Base-by-base conservation (phyloP, 164 flowering plant genomes). In the Cinnamomum micranthum region DNA sequence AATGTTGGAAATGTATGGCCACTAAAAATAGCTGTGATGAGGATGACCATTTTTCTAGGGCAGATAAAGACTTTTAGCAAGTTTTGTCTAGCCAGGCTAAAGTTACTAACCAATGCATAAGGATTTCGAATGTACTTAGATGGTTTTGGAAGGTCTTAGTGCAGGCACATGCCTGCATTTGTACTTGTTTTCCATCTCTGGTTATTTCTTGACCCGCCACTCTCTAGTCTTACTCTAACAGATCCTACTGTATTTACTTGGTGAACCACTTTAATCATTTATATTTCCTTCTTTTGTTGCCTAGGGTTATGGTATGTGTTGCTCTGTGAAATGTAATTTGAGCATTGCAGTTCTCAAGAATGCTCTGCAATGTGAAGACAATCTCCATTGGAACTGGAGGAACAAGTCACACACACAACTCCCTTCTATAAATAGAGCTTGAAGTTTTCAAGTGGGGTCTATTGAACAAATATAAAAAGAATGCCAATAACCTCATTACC, bases 341-440 rank as follows among this genome's bases (percentile, higher is more conserved):
- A 25, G 9, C 47, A 33, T 74, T 68, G 77, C 68, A 59, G 55
- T 74, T 69, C 66, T 74, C 64, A 74, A 74, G 20, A 58, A 74
- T 74, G 71, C 72, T 31, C 22, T 1, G 55, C 66, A 33, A 19
- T 74, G 41, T n/a, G 76, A 67, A 74, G 76, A 68, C 76, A 74
- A 68, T 52, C 28, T 52, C 66, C 65, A 74, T 33, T 55, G 31
- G 22, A 68, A 74, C 22, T 13, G 66, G 22, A 51, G 41, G 33
- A 74, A 68, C 22, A 69, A 68, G 19, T 28, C 19, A 15, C 41
- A 66, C 33, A 66, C 67, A 64, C 25, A 24, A 19, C 3, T 66
- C 19, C 19, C 13, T 66, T 31, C 9, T 47, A 69, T 69, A 28
- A 28, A 41, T 28, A 13, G 55, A 41, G 55, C 55, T 41, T 20